A percentile compares a stretch with the other conserved stretches of the same genome.
These are phyloP conservation scores for Mucor mucedo DNA, from an alignment of 371 early-diverging fungal genomes.

Conservation along the genomic window DNA sequence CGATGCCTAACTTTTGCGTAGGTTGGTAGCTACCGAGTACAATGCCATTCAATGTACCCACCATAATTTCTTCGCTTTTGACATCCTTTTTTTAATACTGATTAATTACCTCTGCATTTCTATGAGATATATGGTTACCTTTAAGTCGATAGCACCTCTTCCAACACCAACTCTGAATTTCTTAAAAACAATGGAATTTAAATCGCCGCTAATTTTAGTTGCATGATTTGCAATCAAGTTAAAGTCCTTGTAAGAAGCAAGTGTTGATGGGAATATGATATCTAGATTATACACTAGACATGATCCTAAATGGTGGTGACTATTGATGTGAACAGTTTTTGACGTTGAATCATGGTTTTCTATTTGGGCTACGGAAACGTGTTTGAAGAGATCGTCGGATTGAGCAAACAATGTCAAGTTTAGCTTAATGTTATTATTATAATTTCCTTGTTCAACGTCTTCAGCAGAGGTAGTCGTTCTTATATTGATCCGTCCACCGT, in stretches of 20 bases:
- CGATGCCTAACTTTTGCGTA: slow-evolving; percentile 7
- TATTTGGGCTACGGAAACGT: background rate
- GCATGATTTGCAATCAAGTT: slow-evolving; percentile 9
- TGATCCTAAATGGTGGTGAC: background rate
- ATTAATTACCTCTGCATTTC: background rate
- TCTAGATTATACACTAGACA: slow-evolving; percentile 19
- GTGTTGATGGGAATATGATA: slow-evolving; percentile 9
- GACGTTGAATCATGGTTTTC: background rate
- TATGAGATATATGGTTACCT: slow-evolving; percentile 5
- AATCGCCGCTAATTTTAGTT: slow-evolving; percentile 12
- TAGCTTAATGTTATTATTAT: slow-evolving; percentile 1
- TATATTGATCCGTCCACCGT: slow-evolving; percentile 10
- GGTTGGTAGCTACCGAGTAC: slow-evolving; percentile 19
- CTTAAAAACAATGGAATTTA: slow-evolving; percentile 6
- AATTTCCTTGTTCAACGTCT: background rate
- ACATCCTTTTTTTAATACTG: background rate
- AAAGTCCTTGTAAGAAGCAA: slow-evolving; percentile 6
- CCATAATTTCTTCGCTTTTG: background rate
- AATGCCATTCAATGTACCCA: slow-evolving; percentile 20
- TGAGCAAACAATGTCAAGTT: slow-evolving; percentile 17
- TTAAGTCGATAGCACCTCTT: slow-evolving; percentile 17
- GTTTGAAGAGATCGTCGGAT: slow-evolving; percentile 1
- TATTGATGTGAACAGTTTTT: slow-evolving; percentile 15
- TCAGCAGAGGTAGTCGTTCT: background rate
- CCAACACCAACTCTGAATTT: slow-evolving; percentile 19